Conservation (phyloP, 768 basidiomycete species). For the Rhodocollybia butyracea region DNA sequence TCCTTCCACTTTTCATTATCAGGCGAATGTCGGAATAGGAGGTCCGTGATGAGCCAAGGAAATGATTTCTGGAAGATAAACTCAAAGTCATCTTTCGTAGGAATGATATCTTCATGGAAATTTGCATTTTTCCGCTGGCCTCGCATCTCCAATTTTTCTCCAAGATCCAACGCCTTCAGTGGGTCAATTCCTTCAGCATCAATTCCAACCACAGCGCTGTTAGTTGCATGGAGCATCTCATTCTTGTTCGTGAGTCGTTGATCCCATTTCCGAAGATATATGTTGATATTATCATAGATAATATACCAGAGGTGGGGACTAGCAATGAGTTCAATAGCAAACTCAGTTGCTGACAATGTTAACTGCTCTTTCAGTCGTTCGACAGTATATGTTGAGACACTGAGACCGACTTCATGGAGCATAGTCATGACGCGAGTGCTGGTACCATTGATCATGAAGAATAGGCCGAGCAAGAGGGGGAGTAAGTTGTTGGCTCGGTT, state of each 20-base stretch:
- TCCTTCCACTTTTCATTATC: too few species aligned
- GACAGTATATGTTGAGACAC: conserved; percentile 12
- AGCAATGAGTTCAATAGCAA: conserved; percentile 20
- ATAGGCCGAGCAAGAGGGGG: conserved; percentile 4
- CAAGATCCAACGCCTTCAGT: background rate
- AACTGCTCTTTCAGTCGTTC: conserved; percentile 9
- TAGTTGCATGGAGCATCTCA: conserved; percentile 25
- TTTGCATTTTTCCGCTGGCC: too few species aligned
- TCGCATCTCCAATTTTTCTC: too few species aligned
- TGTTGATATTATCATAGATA: conserved; percentile 32
- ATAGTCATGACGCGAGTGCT: conserved; percentile 11
- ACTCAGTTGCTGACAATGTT: conserved; percentile 20
- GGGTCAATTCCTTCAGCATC: conserved; percentile 6
- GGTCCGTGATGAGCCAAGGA: too few species aligned
- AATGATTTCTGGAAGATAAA: too few species aligned
- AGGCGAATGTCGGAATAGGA: too few species aligned
- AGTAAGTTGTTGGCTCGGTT: background rate
- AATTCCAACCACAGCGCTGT: conserved; percentile 15
- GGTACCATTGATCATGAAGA: conserved; percentile 12
- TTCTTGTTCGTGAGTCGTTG: conserved; percentile 26
- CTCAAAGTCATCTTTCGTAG: too few species aligned
- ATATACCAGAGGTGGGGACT: conserved; percentile 15
- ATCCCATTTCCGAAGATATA: conserved; percentile 26
- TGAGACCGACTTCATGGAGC: conserved; percentile 4
- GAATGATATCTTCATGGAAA: too few species aligned